phyloP scores from a whole-genome alignment of 805 yeast species.

The Teunomyces gatunensis region DNA sequence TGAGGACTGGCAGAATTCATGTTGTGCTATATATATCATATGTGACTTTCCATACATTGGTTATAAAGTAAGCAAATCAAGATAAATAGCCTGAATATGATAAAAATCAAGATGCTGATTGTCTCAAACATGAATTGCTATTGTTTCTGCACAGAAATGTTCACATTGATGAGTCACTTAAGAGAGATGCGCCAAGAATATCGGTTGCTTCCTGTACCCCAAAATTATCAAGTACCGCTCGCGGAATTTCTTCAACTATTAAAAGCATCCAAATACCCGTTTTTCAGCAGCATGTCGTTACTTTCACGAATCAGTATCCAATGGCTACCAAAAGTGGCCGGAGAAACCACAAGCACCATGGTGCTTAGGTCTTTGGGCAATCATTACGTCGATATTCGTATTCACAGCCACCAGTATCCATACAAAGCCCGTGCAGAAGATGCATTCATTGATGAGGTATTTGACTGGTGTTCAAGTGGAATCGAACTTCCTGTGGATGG shows the following conservation, averaged over 20 bases:
- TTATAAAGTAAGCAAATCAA: too few species aligned
- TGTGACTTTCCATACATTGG: too few species aligned
- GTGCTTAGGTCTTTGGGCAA: slow-evolving; percentile 45
- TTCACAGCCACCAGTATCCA: slow-evolving; percentile 14
- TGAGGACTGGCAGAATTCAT: too few species aligned
- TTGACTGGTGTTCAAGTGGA: slow-evolving; percentile 63
- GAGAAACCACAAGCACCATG: slow-evolving; percentile 47
- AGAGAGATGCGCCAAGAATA: too few species aligned
- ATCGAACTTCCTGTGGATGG: slow-evolving; percentile 37
- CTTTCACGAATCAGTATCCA: slow-evolving; percentile 51
- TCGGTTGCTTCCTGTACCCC: too few species aligned
- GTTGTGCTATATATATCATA: too few species aligned
- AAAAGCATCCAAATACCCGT: too few species aligned
- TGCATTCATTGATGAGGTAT: slow-evolving; percentile 25
- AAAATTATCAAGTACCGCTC: neutral
- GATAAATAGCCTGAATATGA: too few species aligned
- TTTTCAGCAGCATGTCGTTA: slow-evolving; percentile 21
- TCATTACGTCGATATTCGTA: slow-evolving; percentile 48
- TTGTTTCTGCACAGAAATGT: too few species aligned
- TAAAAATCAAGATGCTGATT: too few species aligned
- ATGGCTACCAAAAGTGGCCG: slow-evolving; percentile 45
- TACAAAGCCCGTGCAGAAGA: neutral
- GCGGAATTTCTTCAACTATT: neutral
- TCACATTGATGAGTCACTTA: too few species aligned
- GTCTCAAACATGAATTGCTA: too few species aligned